Evolutionary conservation across 1,284 basidiomycete genomes (phyloP), one percentile per base, ranked within the genome.

Genomic region (Leccinum subspadiceum): DNA sequence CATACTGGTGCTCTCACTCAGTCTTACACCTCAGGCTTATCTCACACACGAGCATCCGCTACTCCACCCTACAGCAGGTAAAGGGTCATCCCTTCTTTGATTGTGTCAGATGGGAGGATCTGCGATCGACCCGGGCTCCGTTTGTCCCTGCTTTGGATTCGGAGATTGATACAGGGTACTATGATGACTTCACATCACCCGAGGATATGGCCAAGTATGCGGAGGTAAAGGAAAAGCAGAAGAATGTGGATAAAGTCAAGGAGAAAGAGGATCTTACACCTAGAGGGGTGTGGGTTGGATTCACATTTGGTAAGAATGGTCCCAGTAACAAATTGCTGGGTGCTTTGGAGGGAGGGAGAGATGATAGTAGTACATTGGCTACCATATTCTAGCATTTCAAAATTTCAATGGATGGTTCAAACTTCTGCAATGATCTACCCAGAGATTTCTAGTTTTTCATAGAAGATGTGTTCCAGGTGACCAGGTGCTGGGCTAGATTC

Each of bases 161-260:
- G 20, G 97, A 99, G 68, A 84, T 93, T 61, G 97, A 98, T 74
- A 96, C 96, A 1, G 96, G 96, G 10, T 99, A 99, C 79, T 99
- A 98, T 80, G 97, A 99, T 75, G 95, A 98, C 74, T 99, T 98
- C 75, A 90, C 89, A 26, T 91, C 85, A 24, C 80, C 84, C 7
- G 94, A 96, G 66, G 97, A 99, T 74, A 98, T 99, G 95, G 95
- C 94, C 53, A 98, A 99, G 79, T 96, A 96, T 71, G 91, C 93
- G 37, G 97, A 99, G 76, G 97, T 99, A 6, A 89, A 93, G 76
- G 97, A 98, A 79, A 99, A 99, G 78, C 95, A 98, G 78, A 82
- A 81, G 69, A 95, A 97, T 73, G 96, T 99, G 48, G 96, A 98
- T 55, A 84, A 84, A 57, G 93, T 98, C 26, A 85, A 84, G 73